These are phyloP conservation scores for Bremia lactucae DNA, from an alignment of 352 stramenopile species.

Conservation along the genomic window DNA sequence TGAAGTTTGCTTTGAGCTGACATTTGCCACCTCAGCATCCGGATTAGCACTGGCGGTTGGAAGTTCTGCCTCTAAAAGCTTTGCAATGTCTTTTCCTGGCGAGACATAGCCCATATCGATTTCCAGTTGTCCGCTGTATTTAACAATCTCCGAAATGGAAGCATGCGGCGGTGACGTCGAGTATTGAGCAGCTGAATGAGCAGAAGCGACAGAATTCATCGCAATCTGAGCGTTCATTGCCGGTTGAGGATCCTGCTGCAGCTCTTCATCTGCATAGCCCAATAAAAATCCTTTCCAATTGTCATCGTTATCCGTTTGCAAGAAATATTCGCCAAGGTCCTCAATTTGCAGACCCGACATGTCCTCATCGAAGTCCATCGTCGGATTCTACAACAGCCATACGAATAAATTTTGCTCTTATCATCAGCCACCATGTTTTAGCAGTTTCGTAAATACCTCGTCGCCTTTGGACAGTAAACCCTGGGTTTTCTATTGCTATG, in stretches of 20 bases:
- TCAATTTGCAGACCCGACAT: slow-evolving; percentile 68
- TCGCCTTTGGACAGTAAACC: too few relatives aligned
- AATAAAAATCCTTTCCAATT: slow-evolving; percentile 66
- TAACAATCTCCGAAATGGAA: slow-evolving; percentile 37
- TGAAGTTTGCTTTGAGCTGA: slow-evolving; percentile 1
- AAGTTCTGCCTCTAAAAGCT: slow-evolving; percentile 16
- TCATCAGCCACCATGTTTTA: too few relatives aligned
- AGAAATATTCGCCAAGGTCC: slow-evolving; percentile 61
- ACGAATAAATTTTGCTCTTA: too few relatives aligned
- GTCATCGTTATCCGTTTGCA: slow-evolving; percentile 46
- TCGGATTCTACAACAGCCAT: too few relatives aligned
- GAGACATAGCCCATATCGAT: slow-evolving; percentile 19
- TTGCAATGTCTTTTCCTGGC: slow-evolving; percentile 21
- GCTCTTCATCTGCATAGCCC: slow-evolving; percentile 48
- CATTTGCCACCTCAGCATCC: slow-evolving; percentile 6
- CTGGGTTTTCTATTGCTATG: too few relatives aligned
- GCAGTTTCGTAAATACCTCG: too few relatives aligned
- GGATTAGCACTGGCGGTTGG: slow-evolving; percentile 17
- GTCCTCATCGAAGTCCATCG: slow-evolving; percentile 58
- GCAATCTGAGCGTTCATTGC: slow-evolving; percentile 1
- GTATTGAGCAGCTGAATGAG: slow-evolving; percentile 10
- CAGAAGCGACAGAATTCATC: slow-evolving; percentile 1
- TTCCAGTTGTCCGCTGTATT: slow-evolving; percentile 19
- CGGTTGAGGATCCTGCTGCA: slow-evolving; percentile 7
- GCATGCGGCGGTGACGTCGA: slow-evolving; percentile 31